These are phyloP conservation scores for Exophiala sp. DNA, from an alignment of 2,329 filamentous ascomycete genomes.

Conservation along the genomic window DNA sequence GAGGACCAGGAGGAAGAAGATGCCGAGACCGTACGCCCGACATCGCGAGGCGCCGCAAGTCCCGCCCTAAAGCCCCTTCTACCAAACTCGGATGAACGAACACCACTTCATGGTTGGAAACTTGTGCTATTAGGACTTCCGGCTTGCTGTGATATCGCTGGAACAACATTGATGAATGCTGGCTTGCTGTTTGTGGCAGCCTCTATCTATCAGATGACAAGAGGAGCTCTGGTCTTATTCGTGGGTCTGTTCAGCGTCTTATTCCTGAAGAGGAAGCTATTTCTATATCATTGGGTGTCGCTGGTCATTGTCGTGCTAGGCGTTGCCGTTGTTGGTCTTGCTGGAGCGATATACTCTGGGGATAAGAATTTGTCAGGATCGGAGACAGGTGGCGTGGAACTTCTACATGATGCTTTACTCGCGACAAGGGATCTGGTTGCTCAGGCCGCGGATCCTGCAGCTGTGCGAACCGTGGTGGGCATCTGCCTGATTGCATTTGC, in stretches of 20 bases:
- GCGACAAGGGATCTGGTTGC: conserved; percentile 38
- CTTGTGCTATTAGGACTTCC: conserved; percentile 74
- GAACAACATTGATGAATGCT: conserved; percentile 95
- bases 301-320: conserved; percentile 80
- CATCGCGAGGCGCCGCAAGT: conserved; percentile 40
- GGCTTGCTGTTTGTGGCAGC: conserved; percentile 89
- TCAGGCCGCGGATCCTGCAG: conserved; percentile 47
- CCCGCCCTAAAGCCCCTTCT: conserved; percentile 50
- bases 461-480: conserved; percentile 68
- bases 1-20: conserved; percentile 39
- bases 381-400: conserved; percentile 33
- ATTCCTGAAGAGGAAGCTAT: conserved; percentile 73
- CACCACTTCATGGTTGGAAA: conserved; percentile 61
- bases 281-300: conserved; percentile 86
- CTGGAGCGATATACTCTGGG: conserved; percentile 70
- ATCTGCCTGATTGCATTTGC: conserved; percentile 87
- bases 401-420: conserved; percentile 26
- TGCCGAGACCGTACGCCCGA: conserved; percentile 39
- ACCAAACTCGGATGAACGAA: conserved; percentile 50
- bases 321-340: conserved; percentile 82
- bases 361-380: conserved; percentile 33
- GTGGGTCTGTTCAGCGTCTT: conserved; percentile 92
- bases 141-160: conserved; percentile 87
- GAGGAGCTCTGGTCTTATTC: conserved; percentile 89
- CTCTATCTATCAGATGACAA: conserved; percentile 97